phyloP scores from a whole-genome alignment of 192 early-diverging fungal species.

The Mortierella hygrophila region DNA sequence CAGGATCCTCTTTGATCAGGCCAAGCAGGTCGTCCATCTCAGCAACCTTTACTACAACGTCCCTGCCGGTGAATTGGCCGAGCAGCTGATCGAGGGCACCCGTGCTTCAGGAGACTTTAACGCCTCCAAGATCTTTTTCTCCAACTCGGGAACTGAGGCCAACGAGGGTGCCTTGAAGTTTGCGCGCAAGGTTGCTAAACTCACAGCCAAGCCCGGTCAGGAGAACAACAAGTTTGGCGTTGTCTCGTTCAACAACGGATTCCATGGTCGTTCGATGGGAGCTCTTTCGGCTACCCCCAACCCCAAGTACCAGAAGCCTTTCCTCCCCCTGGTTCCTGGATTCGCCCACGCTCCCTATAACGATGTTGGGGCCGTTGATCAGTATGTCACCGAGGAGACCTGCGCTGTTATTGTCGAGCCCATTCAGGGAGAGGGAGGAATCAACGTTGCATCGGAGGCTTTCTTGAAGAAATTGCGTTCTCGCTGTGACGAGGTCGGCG shows the following conservation, averaged over 20 bases:
- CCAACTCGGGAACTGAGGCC: conserved; percentile 98
- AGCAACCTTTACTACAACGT: conserved; percentile 95
- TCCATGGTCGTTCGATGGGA: conserved; percentile 97
- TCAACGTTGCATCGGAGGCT: conserved; percentile 76
- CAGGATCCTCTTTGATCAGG: conserved; percentile 84
- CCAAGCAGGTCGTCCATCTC: conserved; percentile 85
- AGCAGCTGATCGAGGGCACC: conserved; percentile 76
- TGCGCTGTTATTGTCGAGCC: conserved; percentile 97
- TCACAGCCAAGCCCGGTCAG: conserved; percentile 60
- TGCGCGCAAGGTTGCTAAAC: conserved; percentile 89
- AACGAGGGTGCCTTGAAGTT: conserved; percentile 99
- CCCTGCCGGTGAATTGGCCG: conserved; percentile 85
- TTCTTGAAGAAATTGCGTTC: conserved; percentile 85
- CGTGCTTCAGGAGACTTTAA: conserved; percentile 57
- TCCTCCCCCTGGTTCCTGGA: conserved; percentile 91
- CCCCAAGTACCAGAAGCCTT: conserved; percentile 95
- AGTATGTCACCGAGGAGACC: conserved; percentile 79
- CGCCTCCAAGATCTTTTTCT: conserved; percentile 87
- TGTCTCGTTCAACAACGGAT: conserved; percentile 91
- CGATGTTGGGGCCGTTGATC: conserved; percentile 70
- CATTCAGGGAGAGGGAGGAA: conserved; percentile 97
- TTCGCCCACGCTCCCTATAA: conserved; percentile 82
- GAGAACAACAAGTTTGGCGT: conserved; percentile 75
- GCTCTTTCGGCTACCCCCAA: conserved; percentile 95
- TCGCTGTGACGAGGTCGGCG: conserved; percentile 87